Conservation (phyloP, 1,284 basidiomycete genomes). For the Rugosomyces carneus region DNA sequence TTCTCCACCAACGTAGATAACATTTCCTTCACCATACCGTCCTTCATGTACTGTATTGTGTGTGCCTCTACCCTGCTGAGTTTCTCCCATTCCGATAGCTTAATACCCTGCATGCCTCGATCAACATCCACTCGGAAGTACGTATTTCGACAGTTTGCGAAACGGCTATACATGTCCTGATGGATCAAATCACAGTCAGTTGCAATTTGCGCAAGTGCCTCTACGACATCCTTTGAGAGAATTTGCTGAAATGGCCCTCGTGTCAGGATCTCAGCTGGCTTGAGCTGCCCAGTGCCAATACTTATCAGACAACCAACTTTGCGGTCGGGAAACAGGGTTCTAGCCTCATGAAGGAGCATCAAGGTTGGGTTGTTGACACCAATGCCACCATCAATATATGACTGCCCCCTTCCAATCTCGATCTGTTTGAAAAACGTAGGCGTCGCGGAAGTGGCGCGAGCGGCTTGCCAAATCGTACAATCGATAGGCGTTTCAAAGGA, state of each 20-base stretch:
- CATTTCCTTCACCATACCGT: no score
- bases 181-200: not conserved
- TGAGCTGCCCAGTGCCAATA: not conserved
- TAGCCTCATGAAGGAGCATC: conserved; percentile 1
- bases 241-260: not conserved
- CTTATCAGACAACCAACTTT: conserved; percentile 3
- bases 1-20: no score
- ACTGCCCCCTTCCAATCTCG: not conserved
- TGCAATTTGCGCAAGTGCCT: not conserved
- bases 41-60: not conserved
- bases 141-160: not conserved
- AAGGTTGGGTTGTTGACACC: not conserved
- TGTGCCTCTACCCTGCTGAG: not conserved
- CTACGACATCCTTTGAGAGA: not conserved
- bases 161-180: not conserved
- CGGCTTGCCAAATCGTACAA: conserved; percentile 1
- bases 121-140: not conserved
- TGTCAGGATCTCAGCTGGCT: not conserved
- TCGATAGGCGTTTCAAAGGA: not conserved
- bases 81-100: not conserved
- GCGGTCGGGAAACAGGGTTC: not conserved
- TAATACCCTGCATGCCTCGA: not conserved
- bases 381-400: not conserved
- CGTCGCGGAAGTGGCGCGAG: conserved; percentile 2
- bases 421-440: conserved; percentile 1